Evolutionary conservation across 2,329 filamentous ascomycete genomes (phyloP), one percentile per base, ranked within the genome.

Genomic region (Emergomyces pasteurianus): DNA sequence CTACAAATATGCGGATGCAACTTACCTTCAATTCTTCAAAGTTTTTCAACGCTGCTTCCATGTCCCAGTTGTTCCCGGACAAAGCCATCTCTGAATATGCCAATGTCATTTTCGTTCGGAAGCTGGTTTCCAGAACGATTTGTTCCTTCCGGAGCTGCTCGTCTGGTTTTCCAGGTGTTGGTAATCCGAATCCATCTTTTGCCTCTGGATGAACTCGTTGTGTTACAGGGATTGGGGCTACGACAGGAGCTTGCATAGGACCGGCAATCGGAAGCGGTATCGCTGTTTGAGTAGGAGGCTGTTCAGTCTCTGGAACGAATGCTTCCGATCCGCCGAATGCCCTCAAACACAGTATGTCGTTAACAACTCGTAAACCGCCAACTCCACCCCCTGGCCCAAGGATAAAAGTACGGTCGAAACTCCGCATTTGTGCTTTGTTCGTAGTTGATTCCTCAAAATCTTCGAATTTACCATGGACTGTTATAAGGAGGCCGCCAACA

Each of bases 81-180:
- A 97, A 79, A 68, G 92, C 96, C 79, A 95, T 83, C 66, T 86
- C 83, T 1, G 91, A 88, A 71, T 88, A 95, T 62, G 88, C 80
- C 10, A 86, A 75, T 9, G 84, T 94, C 85, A 99, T 90, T 61
- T 86, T 84, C 1, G 92, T 96, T 68, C 85, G 85, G 65, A 84
- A 85, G 65, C 85, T 87, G 58, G 96, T 81, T 70, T 94, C 86
- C 23, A 78, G 67, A 26, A 85, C 78, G 70, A 95, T 79, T 76
- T 91, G 84, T 64, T 87, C 83, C 67, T 88, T 83, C 65, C 88
- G 83, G 52, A 82, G 76, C 42, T 80, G 76, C n/a, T 77, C 74
- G 46, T 77, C 75, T 18, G 74, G 64, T 64, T 79, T 79, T n/a
- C 76, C 77, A 38, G 74, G 73, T 10, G 63, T 69, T 54, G 77